Conservation (phyloP, 768 basidiomycete genomes). For the Phlegmacium glaucopus region DNA sequence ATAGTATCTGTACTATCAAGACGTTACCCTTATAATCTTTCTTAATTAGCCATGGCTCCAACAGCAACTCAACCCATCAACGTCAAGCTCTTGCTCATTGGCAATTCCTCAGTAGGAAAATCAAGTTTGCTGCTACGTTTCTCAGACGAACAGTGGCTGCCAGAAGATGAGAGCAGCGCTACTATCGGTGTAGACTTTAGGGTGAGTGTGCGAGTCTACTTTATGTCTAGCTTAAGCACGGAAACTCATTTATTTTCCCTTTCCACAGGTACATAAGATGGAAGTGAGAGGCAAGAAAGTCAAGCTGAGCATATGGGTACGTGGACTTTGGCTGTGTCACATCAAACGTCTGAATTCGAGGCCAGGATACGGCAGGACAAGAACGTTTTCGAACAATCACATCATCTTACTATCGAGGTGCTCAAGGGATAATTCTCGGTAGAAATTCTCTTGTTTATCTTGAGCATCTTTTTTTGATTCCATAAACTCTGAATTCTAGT, state of each 20-base stretch:
- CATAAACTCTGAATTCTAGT: constrained; percentile 49
- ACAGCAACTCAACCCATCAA: constrained; percentile 50
- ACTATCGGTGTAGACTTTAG: constrained; percentile 86
- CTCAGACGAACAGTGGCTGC: constrained; percentile 93
- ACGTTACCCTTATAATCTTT: not conserved
- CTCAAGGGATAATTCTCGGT: constrained; percentile 81
- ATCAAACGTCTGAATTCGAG: not conserved
- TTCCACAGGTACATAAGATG: constrained; percentile 79
- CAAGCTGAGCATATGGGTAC: constrained; percentile 96
- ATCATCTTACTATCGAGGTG: constrained; percentile 89
- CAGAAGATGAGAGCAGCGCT: constrained; percentile 84
- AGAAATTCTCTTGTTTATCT: constrained; percentile 1
- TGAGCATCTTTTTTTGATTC: not conserved
- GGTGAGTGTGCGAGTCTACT: constrained; percentile 39
- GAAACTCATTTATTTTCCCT: not conserved
- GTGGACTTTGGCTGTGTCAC: constrained; percentile 21
- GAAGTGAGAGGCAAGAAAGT: constrained; percentile 77
- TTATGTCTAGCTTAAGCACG: not conserved
- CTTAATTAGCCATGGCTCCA: constrained; percentile 32
- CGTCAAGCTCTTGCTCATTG: constrained; percentile 81
- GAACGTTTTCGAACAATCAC: constrained; percentile 97
- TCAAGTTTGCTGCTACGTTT: constrained; percentile 90
- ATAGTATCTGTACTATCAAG: no score
- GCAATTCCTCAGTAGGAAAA: constrained; percentile 90
- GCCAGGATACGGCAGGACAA: constrained; percentile 91